Base-by-base conservation (phyloP, 345 rosid genomes). In the Trapa incisa region DNA sequence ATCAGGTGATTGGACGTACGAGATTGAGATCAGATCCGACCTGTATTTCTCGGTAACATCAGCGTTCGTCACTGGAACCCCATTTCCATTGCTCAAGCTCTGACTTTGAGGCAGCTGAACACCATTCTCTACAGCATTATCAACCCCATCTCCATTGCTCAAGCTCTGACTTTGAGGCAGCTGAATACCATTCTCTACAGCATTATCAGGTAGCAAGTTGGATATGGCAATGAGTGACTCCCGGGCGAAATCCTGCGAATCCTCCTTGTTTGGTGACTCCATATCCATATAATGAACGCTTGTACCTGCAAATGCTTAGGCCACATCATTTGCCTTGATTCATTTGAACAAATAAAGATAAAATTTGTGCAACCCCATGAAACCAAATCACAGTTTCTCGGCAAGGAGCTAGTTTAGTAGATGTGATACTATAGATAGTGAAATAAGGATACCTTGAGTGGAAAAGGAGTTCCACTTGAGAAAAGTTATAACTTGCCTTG, bases 11-110 rank as follows among this genome's bases (percentile, higher is more conserved):
- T 70, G 39, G 12, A 5, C 17, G 13, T 58, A 58, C 38, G 71
- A 72, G 67, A 72, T 72, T 14, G 75, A 62, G 37, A 73, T 73
- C 52, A 73, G 71, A 37, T 67, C 68, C 8, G 75, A 67, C 43
- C 71, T 67, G 71, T 43, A 73, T 58, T 73, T 63, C 54, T 73
- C 75, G 3, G 45, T 7, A 8, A 4, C 0, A 13, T 73, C 75
- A 63, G 13, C 16, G 37, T 50, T 35, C 9, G n/a, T 52, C 47
- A 22, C 54, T 2, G 65, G 68, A 61, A 10, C 71, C 35, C 14
- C 47, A 13, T 66, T 66, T 17, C 11, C 53, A 2, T 38, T 16
- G 29, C 50, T 29, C 17, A 1, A 35, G 66, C 61, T 66, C 36
- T 66, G 29, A 22, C 29, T 22, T 22, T 22, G 39, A 2, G 70